Percentiles rank a stretch among this genome's conserved stretches.
phyloP scores from a whole-genome alignment of 805 yeast species.

The Komagataella pastoris region DNA sequence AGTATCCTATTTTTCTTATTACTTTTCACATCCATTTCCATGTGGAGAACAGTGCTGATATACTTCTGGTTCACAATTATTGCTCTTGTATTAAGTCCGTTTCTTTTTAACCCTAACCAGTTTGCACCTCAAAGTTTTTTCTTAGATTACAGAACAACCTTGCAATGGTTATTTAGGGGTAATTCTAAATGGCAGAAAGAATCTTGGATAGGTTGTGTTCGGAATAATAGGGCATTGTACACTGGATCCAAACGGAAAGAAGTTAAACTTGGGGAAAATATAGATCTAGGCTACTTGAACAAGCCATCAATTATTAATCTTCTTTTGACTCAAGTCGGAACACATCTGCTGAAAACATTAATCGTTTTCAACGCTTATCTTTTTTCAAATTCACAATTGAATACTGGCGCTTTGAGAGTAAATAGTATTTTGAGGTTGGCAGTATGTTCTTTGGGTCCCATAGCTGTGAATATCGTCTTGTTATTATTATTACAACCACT shows the following conservation, averaged over 20 bases:
- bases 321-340: conserved; percentile 65
- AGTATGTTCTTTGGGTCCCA: conserved; percentile 37
- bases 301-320: conserved; percentile 72
- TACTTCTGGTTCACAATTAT: conserved; percentile 41
- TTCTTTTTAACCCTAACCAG: conserved; percentile 40
- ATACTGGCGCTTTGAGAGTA: conserved; percentile 40
- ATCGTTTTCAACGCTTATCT: conserved; percentile 61
- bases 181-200: conserved; percentile 49
- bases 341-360: conserved; percentile 58
- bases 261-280: background rate
- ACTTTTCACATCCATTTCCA: conserved; percentile 62
- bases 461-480: conserved; percentile 22
- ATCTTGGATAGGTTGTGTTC: conserved; percentile 72
- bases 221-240: conserved; percentile 71
- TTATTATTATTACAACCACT: conserved; percentile 15
- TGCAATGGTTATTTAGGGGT: conserved; percentile 74
- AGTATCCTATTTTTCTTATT: conserved; percentile 54
- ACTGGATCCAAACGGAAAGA: conserved; percentile 70
- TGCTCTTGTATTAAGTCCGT: conserved; percentile 34
- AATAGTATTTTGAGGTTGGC: conserved; percentile 51
- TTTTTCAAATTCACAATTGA: conserved; percentile 79
- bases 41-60: conserved; percentile 66
- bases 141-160: conserved; percentile 31
- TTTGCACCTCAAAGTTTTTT: conserved; percentile 33
- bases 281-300: conserved; percentile 43